These are phyloP conservation scores for Picea engelmannii DNA, from an alignment of 83 land plant genomes.

Conservation along the genomic window DNA sequence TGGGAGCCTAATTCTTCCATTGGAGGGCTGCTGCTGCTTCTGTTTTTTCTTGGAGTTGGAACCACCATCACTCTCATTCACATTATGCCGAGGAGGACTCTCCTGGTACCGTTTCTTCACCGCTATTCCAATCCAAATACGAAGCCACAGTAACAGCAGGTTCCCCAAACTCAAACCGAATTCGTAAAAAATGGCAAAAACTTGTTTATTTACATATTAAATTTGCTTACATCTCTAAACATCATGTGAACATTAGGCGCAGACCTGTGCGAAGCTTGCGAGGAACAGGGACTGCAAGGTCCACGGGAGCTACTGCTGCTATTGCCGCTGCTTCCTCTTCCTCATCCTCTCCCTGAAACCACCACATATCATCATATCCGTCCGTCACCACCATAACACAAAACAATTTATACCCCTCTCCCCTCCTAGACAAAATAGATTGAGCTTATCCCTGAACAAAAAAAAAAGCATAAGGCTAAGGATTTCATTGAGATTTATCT, in stretches of 20 bases:
- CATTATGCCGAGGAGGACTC: background rate
- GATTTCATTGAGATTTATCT: too few relatives aligned
- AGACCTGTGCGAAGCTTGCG: slow-evolving; percentile 8
- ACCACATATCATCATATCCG: too few relatives aligned
- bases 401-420: background rate
- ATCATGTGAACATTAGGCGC: slow-evolving; percentile 2
- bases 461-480: too few relatives aligned
- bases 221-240: background rate
- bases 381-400: background rate
- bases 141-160: background rate
- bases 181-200: background rate
- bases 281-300: background rate
- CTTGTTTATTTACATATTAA: background rate
- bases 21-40: background rate
- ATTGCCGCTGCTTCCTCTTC: background rate
- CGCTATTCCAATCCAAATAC: background rate
- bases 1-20: background rate
- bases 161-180: background rate
- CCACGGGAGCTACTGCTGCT: background rate
- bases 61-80: background rate
- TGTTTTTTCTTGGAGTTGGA: too few relatives aligned
- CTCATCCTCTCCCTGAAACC: background rate
- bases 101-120: background rate
- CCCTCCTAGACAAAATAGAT: background rate
- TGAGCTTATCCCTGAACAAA: background rate